A percentile compares a stretch with the other conserved stretches of the same genome.
These are phyloP conservation scores for Elaeis oleifera DNA, from an alignment of 202 grass and related monocot genomes.

Conservation along the genomic window DNA sequence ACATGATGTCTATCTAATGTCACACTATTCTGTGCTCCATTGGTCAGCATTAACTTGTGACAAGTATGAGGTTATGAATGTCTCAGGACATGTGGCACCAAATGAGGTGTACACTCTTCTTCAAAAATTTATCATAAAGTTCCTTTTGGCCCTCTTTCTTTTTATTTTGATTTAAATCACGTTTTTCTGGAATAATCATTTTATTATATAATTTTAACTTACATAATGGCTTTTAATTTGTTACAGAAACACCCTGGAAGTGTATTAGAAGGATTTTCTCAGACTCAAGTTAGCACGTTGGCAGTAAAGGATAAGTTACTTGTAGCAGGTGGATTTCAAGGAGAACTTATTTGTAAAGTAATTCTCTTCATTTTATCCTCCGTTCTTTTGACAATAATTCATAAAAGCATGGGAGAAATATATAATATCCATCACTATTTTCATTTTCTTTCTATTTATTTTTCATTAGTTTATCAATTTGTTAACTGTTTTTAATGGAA, in stretches of 20 bases:
- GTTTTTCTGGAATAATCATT: no score
- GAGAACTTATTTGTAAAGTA: constrained; percentile 97
- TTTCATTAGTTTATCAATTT: no score
- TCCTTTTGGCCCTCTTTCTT: no score
- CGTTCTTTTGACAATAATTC: constrained; percentile 1
- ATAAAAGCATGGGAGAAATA: no score
- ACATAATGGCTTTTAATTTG: constrained; percentile 10
- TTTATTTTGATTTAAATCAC: no score
- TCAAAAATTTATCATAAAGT: not conserved
- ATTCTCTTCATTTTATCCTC: constrained; percentile 17
- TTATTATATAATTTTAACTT: no score
- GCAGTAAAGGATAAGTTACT: constrained; percentile 69
- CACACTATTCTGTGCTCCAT: constrained; percentile 63
- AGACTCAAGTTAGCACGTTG: constrained; percentile 72
- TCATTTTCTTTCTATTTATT: no score
- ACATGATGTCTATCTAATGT: constrained; percentile 80
- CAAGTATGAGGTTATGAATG: constrained; percentile 56
- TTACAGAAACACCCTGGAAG: constrained; percentile 71
- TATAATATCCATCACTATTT: no score
- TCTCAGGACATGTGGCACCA: constrained; percentile 54
- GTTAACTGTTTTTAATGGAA: no score
- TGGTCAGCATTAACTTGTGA: constrained; percentile 53
- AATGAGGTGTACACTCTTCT: constrained; percentile 37
- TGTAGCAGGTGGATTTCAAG: constrained; percentile 64
- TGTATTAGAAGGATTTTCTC: constrained; percentile 73